phyloP scores from a whole-genome alignment of 257 asterid genomes.

The Capsicum baccatum region DNA sequence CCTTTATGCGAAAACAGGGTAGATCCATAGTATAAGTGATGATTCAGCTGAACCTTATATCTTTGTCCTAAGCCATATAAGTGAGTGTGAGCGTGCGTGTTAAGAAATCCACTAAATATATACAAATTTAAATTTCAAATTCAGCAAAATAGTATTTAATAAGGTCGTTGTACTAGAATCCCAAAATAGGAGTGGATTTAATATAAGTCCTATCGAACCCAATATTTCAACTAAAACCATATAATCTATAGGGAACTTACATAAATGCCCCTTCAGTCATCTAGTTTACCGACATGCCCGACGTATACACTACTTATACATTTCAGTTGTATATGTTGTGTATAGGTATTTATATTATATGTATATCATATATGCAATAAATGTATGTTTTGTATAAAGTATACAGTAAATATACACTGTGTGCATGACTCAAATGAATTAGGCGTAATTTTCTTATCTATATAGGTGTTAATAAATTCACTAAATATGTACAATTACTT shows the following conservation, averaged over 20 bases:
- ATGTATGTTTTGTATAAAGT: no score
- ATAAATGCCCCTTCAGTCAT: no score
- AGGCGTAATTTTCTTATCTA: background rate
- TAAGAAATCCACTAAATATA: background rate
- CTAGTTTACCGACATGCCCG: no score
- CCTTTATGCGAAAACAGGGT: background rate
- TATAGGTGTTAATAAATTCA: background rate
- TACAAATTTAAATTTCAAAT: background rate
- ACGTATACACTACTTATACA: no score
- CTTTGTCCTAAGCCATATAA: background rate
- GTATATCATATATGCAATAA: no score
- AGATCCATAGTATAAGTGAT: background rate
- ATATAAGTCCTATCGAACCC: background rate
- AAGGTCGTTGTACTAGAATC: background rate
- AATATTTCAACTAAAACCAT: background rate
- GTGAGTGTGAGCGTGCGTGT: background rate
- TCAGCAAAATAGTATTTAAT: background rate
- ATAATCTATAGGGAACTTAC: background rate
- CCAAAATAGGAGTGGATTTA: no score
- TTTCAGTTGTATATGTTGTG: no score
- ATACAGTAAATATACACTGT: no score
- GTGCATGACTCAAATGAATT: no score
- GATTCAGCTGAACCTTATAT: background rate
- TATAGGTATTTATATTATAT: no score
- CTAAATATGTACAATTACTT: background rate